phyloP scores from a whole-genome alignment of 106 monocot species.

The Posidonia australis region DNA sequence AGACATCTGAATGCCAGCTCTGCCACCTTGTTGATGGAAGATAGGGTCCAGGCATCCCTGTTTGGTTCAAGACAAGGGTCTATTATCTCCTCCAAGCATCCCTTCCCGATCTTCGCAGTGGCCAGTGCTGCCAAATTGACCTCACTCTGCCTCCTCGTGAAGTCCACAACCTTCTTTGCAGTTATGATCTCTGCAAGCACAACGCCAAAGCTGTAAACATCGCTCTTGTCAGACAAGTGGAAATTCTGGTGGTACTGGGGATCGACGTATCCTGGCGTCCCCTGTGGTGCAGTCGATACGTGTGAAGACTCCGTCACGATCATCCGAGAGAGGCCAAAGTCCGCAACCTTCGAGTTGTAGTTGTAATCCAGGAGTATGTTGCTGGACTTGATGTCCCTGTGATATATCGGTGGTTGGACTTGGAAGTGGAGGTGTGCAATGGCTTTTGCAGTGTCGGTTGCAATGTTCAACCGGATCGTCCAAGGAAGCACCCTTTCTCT shows the following conservation, averaged over 20 bases:
- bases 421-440: slow-evolving; percentile 54
- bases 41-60: slow-evolving; percentile 45
- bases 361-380: slow-evolving; percentile 68
- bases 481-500: slow-evolving; percentile 41
- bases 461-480: slow-evolving; percentile 56
- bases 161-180: slow-evolving; percentile 58
- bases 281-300: slow-evolving; percentile 59
- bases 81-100: slow-evolving; percentile 47
- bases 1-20: slow-evolving; percentile 73
- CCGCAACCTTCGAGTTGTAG: slow-evolving; percentile 63
- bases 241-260: slow-evolving; percentile 83
- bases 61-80: slow-evolving; percentile 43
- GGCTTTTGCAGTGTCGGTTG: slow-evolving; percentile 53
- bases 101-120: slow-evolving; percentile 47
- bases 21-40: slow-evolving; percentile 68
- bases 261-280: slow-evolving; percentile 64
- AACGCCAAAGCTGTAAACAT: slow-evolving; percentile 80
- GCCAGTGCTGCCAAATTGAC: slow-evolving; percentile 58
- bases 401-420: slow-evolving; percentile 59
- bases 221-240: slow-evolving; percentile 73
- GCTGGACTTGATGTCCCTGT: slow-evolving; percentile 68
- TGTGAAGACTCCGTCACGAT: slow-evolving; percentile 45
- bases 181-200: slow-evolving; percentile 70
- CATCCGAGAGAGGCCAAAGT: slow-evolving; percentile 61
- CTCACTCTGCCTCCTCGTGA: slow-evolving; percentile 41